Evolutionary conservation across 441 rosid species (phyloP), one percentile per base, ranked within the genome.

Genomic region (Codiaeum variegatum): DNA sequence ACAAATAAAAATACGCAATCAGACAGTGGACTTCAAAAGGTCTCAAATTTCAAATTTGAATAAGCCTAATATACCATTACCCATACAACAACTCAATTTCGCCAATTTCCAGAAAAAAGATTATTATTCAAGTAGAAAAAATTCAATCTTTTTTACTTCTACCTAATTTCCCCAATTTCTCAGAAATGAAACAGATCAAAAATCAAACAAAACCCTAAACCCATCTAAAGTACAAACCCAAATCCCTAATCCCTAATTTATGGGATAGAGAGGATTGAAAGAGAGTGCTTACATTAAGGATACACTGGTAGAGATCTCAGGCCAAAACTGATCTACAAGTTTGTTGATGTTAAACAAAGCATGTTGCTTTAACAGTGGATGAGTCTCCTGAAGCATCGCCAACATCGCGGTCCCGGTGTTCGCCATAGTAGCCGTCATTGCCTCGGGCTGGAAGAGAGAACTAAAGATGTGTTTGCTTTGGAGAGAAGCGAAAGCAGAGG

Each of bases 261-360:
- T 16, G 24, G 51, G 15, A n/a, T 16, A 46, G 6, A 55, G 16
- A 40, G 15, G 12, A 19, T 0, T 6, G 60, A 31, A 31, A 12
- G 18, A 11, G 40, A 34, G 34, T 24, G 54, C 28, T 62, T 88
- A 95, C 99, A 95, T 95, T 60, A 91, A 83, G 16, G 99, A 92
- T 19, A 95, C 97, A 83, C 95, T 91, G 54, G 99, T 95, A 56
- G 98, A 95, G 84, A 95, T 95, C 94, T 95, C 98, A 0, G 97
- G 98, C 98, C 98, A 95, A 85, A 89, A 91, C 62, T 74, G 91
- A 80, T 95, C 97, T 18, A 95, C 98, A 58, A 85, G 89, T 80
- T 82, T 86, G 73, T 91, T 95, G 81, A 95, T 95, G 77, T 88
- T 83, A 19, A 83, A 77, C 72, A 95, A 96, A 7, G 98, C 97